Evolutionary conservation across 163 green algal species (phyloP), one percentile per base, ranked within the genome.

Genomic region (Volvox carteri): DNA sequence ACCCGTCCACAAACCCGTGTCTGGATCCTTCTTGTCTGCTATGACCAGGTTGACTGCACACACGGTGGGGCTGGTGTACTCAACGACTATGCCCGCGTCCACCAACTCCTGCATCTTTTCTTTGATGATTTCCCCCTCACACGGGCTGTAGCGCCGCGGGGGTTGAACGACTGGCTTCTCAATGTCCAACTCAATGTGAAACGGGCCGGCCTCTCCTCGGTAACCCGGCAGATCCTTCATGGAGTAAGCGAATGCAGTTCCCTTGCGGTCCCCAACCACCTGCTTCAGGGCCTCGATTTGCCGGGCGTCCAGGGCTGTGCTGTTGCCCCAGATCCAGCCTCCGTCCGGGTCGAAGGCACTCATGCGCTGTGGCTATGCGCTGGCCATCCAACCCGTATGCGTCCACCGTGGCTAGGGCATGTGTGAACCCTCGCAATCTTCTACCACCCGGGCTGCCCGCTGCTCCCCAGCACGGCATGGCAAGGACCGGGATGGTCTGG

Each of bases 11-110:
- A 46, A 19, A 35, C 76, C 76, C 58, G 58, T 70, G 16, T 70
- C 50, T 35, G 30, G 39, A 84, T 84, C 50, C 76, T 84, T 84
- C 48, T 84, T 84, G 12, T 48, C 76, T 16, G 48, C 50, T 52
- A 84, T 39, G 8, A 72, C 50, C 6, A 9, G 28, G 76, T 72
- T 72, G 50, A 72, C 28, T 16, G 50, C 50, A 28, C 28, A 70
- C 5, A 35, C 7, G 28, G 50, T 52, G 6, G 76, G 50, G n/a
- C 50, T 35, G 35, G 50, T 33, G 9, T 37, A 11, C 44, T 41
- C 18, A 8, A 73, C 50, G 25, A 83, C 74, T 68, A 84, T 73
- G 4, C 52, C 52, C 14, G 76, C 33, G 5, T 70, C 21, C 9
- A 35, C 16, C 50, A 84, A 42, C 33, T 48, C 30, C 44, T 23